Evolutionary conservation across 1,139 yeast species (phyloP), one percentile per base, ranked within the genome.

Genomic region (Candida glucosophila): DNA sequence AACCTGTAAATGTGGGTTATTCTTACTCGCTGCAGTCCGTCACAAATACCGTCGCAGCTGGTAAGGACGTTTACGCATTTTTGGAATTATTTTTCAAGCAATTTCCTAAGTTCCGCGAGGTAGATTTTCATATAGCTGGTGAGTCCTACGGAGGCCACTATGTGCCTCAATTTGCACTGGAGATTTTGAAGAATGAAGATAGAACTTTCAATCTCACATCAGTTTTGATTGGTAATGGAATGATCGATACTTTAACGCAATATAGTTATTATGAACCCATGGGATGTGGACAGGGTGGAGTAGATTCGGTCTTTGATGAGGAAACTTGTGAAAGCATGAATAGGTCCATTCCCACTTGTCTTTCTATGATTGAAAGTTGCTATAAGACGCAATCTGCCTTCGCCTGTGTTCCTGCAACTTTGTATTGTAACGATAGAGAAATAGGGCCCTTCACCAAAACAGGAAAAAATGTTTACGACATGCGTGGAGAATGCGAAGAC

Each of bases 71-170:
- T 17, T 83, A 83, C 41, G 94, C 95, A 2, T 88, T 90, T 58
- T 68, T 90, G 55, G 79, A 81, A 47, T 69, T 88, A 49, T 90
- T 90, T 65, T 90, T 81, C 68, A 71, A 80, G 54, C 83, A 82
- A 51, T 90, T 86, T 72, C 94, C 96, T 22, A 74, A 88, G 57
- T 85, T 80, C 58, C 55, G 67, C 25, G 55, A 70, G 19, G 75
- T 72, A 28, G 39, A 40, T 20, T 86, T 90, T 78, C 97, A 88
- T 57, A 86, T 90, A 56, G 93, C 97, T 24, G 98, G 97, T 43
- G 97, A 90, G 59, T 83, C 95, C n/a, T 90, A 90, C 50, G 98
- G 95, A 29, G 98, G 98, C 36, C 97, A 90, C 55, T 90, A 90
- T 56, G 86, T 90, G 40, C 98, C 97, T 17, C 88, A 76, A 6